phyloP scores from a whole-genome alignment of 768 basidiomycete species.

The Termitomyces sp. region DNA sequence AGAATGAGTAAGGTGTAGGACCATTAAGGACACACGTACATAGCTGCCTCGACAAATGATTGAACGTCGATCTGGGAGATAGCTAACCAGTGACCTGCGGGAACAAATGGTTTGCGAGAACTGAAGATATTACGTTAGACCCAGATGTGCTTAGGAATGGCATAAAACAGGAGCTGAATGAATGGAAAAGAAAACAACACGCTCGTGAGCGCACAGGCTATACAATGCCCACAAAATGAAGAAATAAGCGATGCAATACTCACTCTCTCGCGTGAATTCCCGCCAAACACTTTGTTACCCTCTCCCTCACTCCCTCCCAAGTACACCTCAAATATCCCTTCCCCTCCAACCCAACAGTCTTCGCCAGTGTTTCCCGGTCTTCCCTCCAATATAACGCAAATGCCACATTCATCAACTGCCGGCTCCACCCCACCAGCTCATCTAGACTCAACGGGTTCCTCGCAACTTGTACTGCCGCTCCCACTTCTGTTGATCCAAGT shows the following conservation, averaged over 20 bases:
- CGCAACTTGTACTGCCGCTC: conserved; percentile 16
- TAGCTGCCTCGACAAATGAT: conserved; percentile 81
- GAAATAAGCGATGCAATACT: conserved; percentile 22
- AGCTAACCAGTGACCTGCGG: conserved; percentile 81
- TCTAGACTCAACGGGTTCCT: conserved; percentile 79
- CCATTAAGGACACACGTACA: conserved; percentile 40
- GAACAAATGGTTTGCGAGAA: conserved; percentile 80
- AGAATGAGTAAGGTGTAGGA: background rate
- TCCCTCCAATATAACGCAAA: conserved; percentile 60
- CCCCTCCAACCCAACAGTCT: conserved; percentile 2
- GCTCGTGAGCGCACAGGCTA: background rate
- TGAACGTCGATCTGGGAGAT: conserved; percentile 39
- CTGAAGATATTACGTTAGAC: conserved; percentile 33
- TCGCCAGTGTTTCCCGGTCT: conserved; percentile 27
- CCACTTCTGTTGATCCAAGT: background rate
- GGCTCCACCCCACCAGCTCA: conserved; percentile 71
- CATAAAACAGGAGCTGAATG: background rate
- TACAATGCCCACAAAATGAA: background rate
- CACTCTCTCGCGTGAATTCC: conserved; percentile 89
- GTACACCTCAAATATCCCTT: conserved; percentile 34
- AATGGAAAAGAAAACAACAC: background rate
- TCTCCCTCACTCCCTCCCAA: conserved; percentile 71
- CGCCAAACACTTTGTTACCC: conserved; percentile 72
- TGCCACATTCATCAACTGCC: conserved; percentile 78
- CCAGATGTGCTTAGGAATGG: background rate